phyloP scores from a whole-genome alignment of 805 yeast species.

The Metschnikowia orientalis region DNA sequence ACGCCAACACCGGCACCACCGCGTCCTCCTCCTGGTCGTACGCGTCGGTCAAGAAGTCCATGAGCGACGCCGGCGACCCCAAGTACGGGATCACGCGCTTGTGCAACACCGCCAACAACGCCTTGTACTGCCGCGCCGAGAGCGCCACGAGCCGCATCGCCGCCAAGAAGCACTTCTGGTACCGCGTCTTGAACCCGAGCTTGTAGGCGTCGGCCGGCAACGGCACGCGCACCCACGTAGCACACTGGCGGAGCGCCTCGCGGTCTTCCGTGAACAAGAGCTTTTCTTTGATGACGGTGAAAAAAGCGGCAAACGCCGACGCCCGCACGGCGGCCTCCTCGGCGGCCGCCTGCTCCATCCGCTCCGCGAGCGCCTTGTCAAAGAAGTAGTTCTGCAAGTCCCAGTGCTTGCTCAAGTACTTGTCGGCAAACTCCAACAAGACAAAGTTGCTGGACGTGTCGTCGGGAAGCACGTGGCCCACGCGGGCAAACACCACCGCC shows the following conservation, averaged over 20 bases:
- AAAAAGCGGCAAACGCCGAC: slow-evolving; percentile 35
- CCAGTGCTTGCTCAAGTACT: slow-evolving; percentile 50
- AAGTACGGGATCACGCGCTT: slow-evolving; percentile 79
- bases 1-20: slow-evolving; percentile 67
- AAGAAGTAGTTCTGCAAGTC: slow-evolving; percentile 78
- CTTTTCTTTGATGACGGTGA: slow-evolving; percentile 33
- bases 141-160: slow-evolving; percentile 47
- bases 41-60: slow-evolving; percentile 92
- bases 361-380: slow-evolving; percentile 29
- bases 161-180: slow-evolving; percentile 66
- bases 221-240: slow-evolving; percentile 29
- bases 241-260: slow-evolving; percentile 28
- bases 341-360: slow-evolving; percentile 6
- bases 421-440: slow-evolving; percentile 52
- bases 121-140: slow-evolving; percentile 58
- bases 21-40: slow-evolving; percentile 48
- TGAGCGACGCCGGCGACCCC: slow-evolving; percentile 71
- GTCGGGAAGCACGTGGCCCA: slow-evolving; percentile 41
- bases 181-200: slow-evolving; percentile 52
- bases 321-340: neutral
- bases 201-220: slow-evolving; percentile 38
- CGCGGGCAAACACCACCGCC: slow-evolving; percentile 24
- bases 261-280: slow-evolving; percentile 21
- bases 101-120: slow-evolving; percentile 66
- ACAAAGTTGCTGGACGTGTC: slow-evolving; percentile 46